phyloP scores from a whole-genome alignment of 148 eudicot genomes.

The Persicaria tinctoria region DNA sequence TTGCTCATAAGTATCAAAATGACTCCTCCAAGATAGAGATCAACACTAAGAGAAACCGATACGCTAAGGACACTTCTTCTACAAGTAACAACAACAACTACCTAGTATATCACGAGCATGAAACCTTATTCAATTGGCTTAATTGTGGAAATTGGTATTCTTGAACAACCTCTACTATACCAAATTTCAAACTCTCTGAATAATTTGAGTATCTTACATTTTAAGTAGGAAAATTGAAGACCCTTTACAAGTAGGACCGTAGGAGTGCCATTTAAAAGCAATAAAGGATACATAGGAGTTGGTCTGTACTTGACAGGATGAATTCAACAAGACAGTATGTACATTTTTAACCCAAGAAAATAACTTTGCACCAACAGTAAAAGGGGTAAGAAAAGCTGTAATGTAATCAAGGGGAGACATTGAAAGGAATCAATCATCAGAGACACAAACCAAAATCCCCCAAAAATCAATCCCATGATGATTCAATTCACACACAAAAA shows the following conservation, averaged over 20 bases:
- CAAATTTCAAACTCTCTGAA: no score
- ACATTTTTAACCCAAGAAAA: not conserved
- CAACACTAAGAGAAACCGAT: not conserved
- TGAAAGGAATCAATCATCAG: not conserved
- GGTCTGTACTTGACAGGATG: not conserved
- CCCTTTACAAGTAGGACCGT: no score
- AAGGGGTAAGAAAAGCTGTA: not conserved
- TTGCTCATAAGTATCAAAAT: not conserved
- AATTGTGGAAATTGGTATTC: no score
- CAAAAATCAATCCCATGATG: conserved; percentile 7
- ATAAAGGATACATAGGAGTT: not conserved
- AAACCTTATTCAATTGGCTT: no score
- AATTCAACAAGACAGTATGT: not conserved
- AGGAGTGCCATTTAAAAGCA: not conserved
- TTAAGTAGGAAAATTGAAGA: no score
- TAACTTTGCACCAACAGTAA: not conserved
- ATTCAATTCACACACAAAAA: not conserved
- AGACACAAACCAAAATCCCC: conserved; percentile 1
- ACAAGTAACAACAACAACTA: not conserved
- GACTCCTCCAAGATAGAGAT: no score
- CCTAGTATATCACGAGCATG: no score
- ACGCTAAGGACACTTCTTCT: not conserved
- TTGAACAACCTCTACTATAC: no score
- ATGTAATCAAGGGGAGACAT: not conserved
- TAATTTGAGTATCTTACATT: no score